Conservation (phyloP, 768 basidiomycete species). For the Mycena chlorophos region DNA sequence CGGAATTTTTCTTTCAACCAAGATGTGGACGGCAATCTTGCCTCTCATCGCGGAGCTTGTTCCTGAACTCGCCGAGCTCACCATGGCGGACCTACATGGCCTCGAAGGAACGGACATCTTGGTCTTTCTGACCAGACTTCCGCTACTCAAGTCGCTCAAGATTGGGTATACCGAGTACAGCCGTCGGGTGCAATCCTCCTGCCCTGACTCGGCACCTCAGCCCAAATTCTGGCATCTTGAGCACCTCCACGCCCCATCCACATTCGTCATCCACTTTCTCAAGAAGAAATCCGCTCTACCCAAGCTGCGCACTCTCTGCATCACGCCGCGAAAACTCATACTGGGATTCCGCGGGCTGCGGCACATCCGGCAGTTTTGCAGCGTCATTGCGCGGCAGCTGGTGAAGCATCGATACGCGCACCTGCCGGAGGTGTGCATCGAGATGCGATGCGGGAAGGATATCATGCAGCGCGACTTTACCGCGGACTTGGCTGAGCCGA, state of each 20-base stretch:
- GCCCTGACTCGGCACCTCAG: slow-evolving; percentile 13
- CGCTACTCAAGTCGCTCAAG: slow-evolving; percentile 8
- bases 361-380: slow-evolving; percentile 14
- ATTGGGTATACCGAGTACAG: slow-evolving; percentile 22
- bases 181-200: slow-evolving; percentile 13
- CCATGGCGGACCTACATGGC: slow-evolving; percentile 11
- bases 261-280: slow-evolving; percentile 15
- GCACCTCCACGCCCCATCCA: slow-evolving; percentile 16
- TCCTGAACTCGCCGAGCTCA: slow-evolving; percentile 13
- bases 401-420: slow-evolving; percentile 11
- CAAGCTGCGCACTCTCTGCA: slow-evolving; percentile 4
- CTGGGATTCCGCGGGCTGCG: slow-evolving; percentile 11
- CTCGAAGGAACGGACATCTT: slow-evolving; percentile 17
- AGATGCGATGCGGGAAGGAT: slow-evolving; percentile 11
- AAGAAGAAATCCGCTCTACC: slow-evolving; percentile 12
- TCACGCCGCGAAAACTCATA: slow-evolving; percentile 18
- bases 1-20: slow-evolving; percentile 12
- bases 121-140: slow-evolving; percentile 15
- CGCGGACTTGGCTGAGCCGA: slow-evolving; percentile 4
- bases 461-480: slow-evolving; percentile 8
- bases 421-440: slow-evolving; percentile 11
- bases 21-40: slow-evolving; percentile 14
- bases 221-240: slow-evolving; percentile 11
- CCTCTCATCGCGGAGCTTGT: slow-evolving; percentile 11
- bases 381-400: slow-evolving; percentile 13